Evolutionary conservation across 2,329 filamentous ascomycete genomes (phyloP).

Genomic region (Fusarium euwallaceae): DNA sequence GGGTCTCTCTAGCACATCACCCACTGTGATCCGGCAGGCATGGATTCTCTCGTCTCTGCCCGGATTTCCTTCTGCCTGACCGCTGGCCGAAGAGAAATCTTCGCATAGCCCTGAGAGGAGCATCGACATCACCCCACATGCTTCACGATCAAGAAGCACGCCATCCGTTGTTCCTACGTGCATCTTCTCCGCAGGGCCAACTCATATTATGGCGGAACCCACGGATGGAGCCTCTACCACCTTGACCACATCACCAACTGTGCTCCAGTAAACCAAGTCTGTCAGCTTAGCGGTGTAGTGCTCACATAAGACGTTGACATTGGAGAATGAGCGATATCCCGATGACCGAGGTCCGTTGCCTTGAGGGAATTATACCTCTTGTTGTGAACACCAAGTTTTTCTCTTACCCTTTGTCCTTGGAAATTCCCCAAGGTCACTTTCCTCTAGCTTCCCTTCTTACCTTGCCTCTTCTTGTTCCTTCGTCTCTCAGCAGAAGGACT

Average conservation of each 20-base stretch:
- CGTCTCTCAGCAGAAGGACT: background rate
- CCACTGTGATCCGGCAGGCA: background rate
- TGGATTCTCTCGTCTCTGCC: background rate
- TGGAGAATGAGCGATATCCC: background rate
- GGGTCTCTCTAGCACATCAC: background rate
- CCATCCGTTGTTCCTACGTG: background rate
- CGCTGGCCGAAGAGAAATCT: conserved; percentile 6
- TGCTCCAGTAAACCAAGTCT: background rate
- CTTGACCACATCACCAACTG: background rate
- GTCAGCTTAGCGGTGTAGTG: background rate
- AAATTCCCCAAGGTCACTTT: background rate
- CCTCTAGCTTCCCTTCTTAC: background rate
- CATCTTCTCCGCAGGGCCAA: background rate
- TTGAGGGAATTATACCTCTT: background rate
- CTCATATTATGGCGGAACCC: background rate
- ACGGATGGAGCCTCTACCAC: background rate
- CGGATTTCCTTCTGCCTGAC: background rate
- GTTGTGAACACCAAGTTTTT: background rate
- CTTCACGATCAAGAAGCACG: conserved; percentile 3
- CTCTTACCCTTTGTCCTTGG: background rate
- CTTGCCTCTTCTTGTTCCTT: background rate
- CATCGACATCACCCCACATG: background rate
- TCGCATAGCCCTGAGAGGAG: background rate
- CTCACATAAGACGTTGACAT: background rate
- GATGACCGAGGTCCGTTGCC: background rate